phyloP scores from a whole-genome alignment of 768 basidiomycete genomes.

The Gloeopeniophorella convolvens region DNA sequence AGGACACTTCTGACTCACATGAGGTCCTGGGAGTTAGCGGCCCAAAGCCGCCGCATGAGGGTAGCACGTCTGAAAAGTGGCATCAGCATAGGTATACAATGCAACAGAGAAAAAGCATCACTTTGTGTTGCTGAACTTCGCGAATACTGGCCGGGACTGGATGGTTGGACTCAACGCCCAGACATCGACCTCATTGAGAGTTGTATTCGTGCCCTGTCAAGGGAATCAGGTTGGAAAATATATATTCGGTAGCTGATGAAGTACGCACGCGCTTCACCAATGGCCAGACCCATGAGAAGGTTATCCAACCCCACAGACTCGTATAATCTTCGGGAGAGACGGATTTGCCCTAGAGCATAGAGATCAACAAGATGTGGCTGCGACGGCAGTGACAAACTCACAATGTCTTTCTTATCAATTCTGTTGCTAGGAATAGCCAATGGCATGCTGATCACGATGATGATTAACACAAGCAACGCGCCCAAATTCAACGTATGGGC shows the following conservation, averaged over 20 bases:
- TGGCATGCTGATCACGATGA: constrained; percentile 55
- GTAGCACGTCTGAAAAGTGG: constrained; percentile 26
- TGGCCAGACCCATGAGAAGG: constrained; percentile 67
- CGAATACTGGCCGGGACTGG: constrained; percentile 60
- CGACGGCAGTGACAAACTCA: constrained; percentile 30
- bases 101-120: neutral
- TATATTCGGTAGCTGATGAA: neutral
- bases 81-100: neutral
- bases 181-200: constrained; percentile 64
- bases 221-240: neutral
- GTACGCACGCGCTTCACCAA: constrained; percentile 43
- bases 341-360: constrained; percentile 38
- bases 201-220: constrained; percentile 37
- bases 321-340: constrained; percentile 77
- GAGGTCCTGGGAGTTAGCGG: constrained; percentile 42
- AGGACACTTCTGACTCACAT: constrained; percentile 18
- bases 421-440: constrained; percentile 51
- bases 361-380: neutral
- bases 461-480: constrained; percentile 37
- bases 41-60: constrained; percentile 39
- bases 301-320: constrained; percentile 61
- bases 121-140: constrained; percentile 34
- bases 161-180: constrained; percentile 65
- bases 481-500: constrained; percentile 38
- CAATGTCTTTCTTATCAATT: constrained; percentile 53